A percentile compares a stretch with the other conserved stretches of the same genome.
Conservation (phyloP, 1,284 basidiomycete species). For the Trametes polyzona region DNA sequence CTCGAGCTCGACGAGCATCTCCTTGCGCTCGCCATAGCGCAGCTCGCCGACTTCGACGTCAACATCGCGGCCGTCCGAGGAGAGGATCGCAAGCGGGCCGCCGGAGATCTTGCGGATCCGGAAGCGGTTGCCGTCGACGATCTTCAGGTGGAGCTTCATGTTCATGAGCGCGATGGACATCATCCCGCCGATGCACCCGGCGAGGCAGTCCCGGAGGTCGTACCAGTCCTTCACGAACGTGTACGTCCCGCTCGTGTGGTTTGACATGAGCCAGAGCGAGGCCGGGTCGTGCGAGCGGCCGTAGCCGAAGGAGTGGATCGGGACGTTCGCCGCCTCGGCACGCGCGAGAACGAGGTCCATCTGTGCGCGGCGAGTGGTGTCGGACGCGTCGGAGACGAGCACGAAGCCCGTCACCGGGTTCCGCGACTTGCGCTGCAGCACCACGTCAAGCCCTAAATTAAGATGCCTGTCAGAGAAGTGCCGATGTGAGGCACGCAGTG, state of each 20-base stretch:
- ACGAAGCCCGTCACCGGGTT: slow-evolving; percentile 92
- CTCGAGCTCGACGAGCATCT: slow-evolving; percentile 94
- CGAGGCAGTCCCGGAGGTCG: slow-evolving; percentile 85
- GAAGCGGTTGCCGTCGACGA: slow-evolving; percentile 84
- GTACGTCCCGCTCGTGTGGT: slow-evolving; percentile 96
- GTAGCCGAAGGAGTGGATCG: slow-evolving; percentile 96
- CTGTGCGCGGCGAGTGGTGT: slow-evolving; percentile 92
- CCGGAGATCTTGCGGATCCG: slow-evolving; percentile 91
- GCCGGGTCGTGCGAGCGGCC: slow-evolving; percentile 96
- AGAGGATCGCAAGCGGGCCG: slow-evolving; percentile 80
- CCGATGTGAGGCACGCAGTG: neutral
- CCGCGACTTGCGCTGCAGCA: slow-evolving; percentile 90
- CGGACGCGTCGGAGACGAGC: slow-evolving; percentile 89
- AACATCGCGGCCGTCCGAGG: slow-evolving; percentile 88
- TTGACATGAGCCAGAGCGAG: slow-evolving; percentile 98
- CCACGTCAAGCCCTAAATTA: slow-evolving; percentile 84
- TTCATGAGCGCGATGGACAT: slow-evolving; percentile 88
- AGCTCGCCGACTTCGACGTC: slow-evolving; percentile 95
- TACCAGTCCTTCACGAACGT: slow-evolving; percentile 98
- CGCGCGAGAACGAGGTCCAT: slow-evolving; percentile 98
- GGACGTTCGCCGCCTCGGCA: slow-evolving; percentile 93
- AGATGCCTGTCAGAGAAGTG: slow-evolving; percentile 6
- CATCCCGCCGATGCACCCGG: slow-evolving; percentile 92
- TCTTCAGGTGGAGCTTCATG: slow-evolving; percentile 92
- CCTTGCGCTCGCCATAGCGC: slow-evolving; percentile 89